Conservation (phyloP, 2,329 filamentous ascomycete species). For the Trichoderma koningii region DNA sequence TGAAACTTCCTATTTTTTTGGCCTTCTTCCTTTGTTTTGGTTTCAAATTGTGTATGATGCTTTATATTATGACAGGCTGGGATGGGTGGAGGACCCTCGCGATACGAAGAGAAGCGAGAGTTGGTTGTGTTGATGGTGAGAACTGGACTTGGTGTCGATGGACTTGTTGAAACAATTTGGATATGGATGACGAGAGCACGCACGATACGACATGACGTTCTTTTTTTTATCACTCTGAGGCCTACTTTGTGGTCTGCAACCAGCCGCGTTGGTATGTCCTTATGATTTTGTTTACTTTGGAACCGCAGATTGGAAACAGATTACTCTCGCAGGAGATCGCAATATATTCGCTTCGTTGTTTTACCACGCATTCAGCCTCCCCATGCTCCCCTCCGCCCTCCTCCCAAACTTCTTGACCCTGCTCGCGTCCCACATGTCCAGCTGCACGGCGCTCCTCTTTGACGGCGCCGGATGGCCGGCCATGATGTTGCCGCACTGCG, state of each 20-base stretch:
- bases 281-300: no score
- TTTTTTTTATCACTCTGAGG: not conserved
- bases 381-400: constrained; percentile 3
- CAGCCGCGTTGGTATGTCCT: not conserved
- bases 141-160: not conserved
- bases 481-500: constrained; percentile 56
- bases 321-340: not conserved
- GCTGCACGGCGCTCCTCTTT: constrained; percentile 48
- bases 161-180: not conserved
- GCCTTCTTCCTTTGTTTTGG: not conserved
- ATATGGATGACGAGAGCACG: not conserved
- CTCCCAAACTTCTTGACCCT: constrained; percentile 53
- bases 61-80: not conserved
- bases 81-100: not conserved
- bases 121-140: not conserved
- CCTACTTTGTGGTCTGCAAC: not conserved
- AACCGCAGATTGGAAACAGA: not conserved
- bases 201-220: not conserved
- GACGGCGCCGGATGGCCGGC: constrained; percentile 42
- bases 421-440: constrained; percentile 49
- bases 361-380: not conserved
- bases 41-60: not conserved
- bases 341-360: not conserved
- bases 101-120: not conserved
- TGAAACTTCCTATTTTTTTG: not conserved